Conservation (phyloP, 345 rosid species). For the Citrus australasica region DNA sequence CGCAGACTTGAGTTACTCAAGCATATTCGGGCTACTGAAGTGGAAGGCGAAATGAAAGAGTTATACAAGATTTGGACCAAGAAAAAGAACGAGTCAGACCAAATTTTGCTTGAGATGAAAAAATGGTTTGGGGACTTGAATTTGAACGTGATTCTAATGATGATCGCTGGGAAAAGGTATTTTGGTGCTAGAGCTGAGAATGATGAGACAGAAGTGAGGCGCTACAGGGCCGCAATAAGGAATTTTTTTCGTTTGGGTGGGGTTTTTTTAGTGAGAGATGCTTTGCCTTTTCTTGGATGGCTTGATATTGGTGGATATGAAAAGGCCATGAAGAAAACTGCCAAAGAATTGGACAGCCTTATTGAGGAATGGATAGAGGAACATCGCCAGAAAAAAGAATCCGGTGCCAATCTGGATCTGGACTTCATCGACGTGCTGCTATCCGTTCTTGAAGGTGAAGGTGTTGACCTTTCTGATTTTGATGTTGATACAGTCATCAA, state of each 20-base stretch:
- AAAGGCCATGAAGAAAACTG: slow-evolving; percentile 33
- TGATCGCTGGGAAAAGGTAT: slow-evolving; percentile 33
- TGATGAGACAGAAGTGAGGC: slow-evolving; percentile 4
- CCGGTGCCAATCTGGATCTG: slow-evolving; percentile 10
- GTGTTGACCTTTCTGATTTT: slow-evolving; percentile 12
- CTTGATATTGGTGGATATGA: slow-evolving; percentile 37
- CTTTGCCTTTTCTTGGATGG: slow-evolving; percentile 29
- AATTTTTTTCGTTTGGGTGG: slow-evolving; percentile 20
- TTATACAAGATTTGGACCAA: slow-evolving; percentile 18
- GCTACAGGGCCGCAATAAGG: slow-evolving; percentile 13
- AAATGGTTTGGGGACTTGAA: slow-evolving; percentile 30
- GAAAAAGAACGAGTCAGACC: not conserved
- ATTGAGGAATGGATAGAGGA: slow-evolving; percentile 23
- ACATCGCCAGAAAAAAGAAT: slow-evolving; percentile 9
- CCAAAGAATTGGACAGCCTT: slow-evolving; percentile 22
- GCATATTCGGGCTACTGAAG: slow-evolving; percentile 23
- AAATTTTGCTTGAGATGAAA: slow-evolving; percentile 25
- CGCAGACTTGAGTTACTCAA: slow-evolving; percentile 26
- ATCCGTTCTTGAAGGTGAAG: slow-evolving; percentile 22
- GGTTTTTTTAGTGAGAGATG: slow-evolving; percentile 24
- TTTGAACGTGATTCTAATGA: slow-evolving; percentile 30
- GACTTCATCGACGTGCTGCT: slow-evolving; percentile 37
- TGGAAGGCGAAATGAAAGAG: slow-evolving; percentile 11
- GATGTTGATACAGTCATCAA: slow-evolving; percentile 33
- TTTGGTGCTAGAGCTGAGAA: slow-evolving; percentile 10